phyloP scores from a whole-genome alignment of 441 rosid species.

The Erodium trifolium region DNA sequence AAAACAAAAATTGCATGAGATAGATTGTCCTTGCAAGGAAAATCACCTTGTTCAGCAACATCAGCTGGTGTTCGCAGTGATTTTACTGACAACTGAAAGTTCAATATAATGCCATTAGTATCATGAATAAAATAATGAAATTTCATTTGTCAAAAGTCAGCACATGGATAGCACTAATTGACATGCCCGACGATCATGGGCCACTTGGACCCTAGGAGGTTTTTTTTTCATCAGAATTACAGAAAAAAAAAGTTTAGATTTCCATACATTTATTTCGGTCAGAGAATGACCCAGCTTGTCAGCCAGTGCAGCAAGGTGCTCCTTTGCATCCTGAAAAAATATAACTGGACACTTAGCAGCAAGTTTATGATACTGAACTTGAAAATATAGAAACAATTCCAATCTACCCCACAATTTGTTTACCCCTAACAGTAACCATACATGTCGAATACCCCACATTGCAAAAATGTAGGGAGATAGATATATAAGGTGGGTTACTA shows the following conservation, averaged over 20 bases:
- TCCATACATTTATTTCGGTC: constrained; percentile 75
- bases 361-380: constrained; percentile 5
- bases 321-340: constrained; percentile 81
- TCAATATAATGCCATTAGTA: constrained; percentile 27
- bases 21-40: constrained; percentile 26
- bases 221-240: constrained; percentile 15
- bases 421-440: neutral
- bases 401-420: neutral
- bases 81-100: constrained; percentile 68
- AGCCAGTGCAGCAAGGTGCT: constrained; percentile 87
- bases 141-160: constrained; percentile 8
- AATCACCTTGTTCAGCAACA: constrained; percentile 91
- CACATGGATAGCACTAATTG: constrained; percentile 3
- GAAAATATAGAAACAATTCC: neutral
- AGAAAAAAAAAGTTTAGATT: constrained; percentile 19
- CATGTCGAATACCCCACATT: neutral
- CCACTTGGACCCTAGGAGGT: neutral
- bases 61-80: constrained; percentile 54
- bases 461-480: neutral
- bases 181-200: neutral
- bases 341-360: constrained; percentile 18
- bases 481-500: neutral
- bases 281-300: constrained; percentile 86
- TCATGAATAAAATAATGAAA: constrained; percentile 3
- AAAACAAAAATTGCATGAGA: constrained; percentile 44